phyloP scores from a whole-genome alignment of 1,139 yeast species.

The Ashbya aceris region DNA sequence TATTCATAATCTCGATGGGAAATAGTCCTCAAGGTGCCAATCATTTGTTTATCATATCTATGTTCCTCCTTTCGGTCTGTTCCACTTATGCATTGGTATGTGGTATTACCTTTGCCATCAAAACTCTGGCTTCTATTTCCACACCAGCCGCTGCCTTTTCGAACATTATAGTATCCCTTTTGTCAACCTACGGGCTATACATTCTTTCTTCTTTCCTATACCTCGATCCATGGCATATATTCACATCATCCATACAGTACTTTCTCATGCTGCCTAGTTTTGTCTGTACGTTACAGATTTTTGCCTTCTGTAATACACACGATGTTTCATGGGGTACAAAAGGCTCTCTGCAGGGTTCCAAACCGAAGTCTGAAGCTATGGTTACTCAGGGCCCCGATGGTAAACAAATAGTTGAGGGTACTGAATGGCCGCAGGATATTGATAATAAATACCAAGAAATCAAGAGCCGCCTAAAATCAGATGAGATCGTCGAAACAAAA shows the following conservation, averaged over 20 bases:
- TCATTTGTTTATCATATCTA: conserved; percentile 59
- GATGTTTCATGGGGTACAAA: conserved; percentile 98
- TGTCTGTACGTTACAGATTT: conserved; percentile 82
- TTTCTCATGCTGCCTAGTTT: conserved; percentile 84
- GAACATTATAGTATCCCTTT: conserved; percentile 72
- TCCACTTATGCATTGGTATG: conserved; percentile 74
- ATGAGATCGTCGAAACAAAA: conserved; percentile 34
- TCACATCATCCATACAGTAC: conserved; percentile 78
- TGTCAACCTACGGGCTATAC: conserved; percentile 90
- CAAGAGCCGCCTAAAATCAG: conserved; percentile 67
- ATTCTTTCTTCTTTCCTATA: conserved; percentile 68
- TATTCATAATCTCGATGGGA: conserved; percentile 88
- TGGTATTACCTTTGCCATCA: conserved; percentile 70
- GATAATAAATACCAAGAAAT: conserved; percentile 50
- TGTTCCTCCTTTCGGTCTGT: conserved; percentile 64
- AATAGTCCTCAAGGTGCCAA: conserved; percentile 92
- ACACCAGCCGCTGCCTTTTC: conserved; percentile 45
- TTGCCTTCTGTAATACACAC: conserved; percentile 92
- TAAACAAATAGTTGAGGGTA: conserved; percentile 51
- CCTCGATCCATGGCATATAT: conserved; percentile 89
- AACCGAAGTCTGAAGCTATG: conserved; percentile 57
- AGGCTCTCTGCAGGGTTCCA: conserved; percentile 72
- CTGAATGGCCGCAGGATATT: conserved; percentile 85
- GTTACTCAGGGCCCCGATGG: conserved; percentile 46
- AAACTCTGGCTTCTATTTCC: conserved; percentile 40